Evolutionary conservation across 2,329 filamentous ascomycete species (phyloP), one percentile per base, ranked within the genome.

Genomic region (Aspergillus chevalieri): DNA sequence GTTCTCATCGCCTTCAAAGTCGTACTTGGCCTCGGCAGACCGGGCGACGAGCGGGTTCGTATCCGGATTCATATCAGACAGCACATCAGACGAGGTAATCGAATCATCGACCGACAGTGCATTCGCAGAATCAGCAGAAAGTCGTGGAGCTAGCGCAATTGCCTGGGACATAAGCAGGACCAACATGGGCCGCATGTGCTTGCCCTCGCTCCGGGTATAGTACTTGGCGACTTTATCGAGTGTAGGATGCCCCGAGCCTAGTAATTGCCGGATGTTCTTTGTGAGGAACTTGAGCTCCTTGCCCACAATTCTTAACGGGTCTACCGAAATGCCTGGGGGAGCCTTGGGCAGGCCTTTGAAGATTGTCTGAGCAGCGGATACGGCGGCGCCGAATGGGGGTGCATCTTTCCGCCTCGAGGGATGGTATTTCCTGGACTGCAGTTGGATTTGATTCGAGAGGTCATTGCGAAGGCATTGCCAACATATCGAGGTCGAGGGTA

Each of bases 201-300:
- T 98, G 55, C 93, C 93, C 76, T 97, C 90, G 52, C 88, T 88
- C 63, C 92, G 87, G 19, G 93, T 95, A 70, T 98, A 98, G 77
- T 98, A 98, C 73, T 98, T 98, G 47, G 93, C 90, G 24, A 91
- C 92, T 39, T 89, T 91, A 66, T 97, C 93, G 52, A 98, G 80
- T 43, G 91, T 90, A 0, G 93, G 93, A 66, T 98, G 92, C 5
- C 92, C 92, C 0, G 91, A 96, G 5, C 92, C 92, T 14, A 97
- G 76, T n/a, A 97, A 78, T 65, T 94, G 87, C 53, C 89, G 81
- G 70, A 97, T 95, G 63, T 97, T 95, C 48, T 90, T 90, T 9
- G 88, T 95, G 64, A 97, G 74, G 62, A 91, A 94, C 72, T 95
- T 93, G 84, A 98, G 89, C 77, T 97, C 92, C 73, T 95, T 94